A percentile compares a stretch with the other conserved stretches of the same genome.
These are phyloP conservation scores for Prototheca cutis DNA, from an alignment of 163 green algal species.

Conservation along the genomic window DNA sequence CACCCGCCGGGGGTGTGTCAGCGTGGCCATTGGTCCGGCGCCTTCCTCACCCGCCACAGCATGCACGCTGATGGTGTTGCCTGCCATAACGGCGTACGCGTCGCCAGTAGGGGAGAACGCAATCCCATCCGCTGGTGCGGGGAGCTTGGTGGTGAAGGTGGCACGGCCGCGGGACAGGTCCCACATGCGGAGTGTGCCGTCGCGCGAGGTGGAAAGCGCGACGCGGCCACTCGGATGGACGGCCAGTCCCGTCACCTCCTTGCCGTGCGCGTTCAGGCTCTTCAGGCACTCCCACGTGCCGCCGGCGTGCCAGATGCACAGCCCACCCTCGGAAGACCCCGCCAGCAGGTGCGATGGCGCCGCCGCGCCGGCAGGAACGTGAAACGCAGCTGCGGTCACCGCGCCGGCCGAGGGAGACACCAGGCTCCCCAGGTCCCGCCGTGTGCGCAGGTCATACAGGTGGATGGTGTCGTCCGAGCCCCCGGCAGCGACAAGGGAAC, in stretches of 20 bases:
- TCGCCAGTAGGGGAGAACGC: constrained; percentile 36
- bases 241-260: constrained; percentile 45
- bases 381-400: constrained; percentile 61
- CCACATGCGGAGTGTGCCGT: constrained; percentile 70
- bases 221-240: constrained; percentile 62
- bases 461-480: constrained; percentile 76
- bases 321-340: constrained; percentile 54
- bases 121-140: constrained; percentile 40
- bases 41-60: constrained; percentile 19
- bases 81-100: constrained; percentile 41
- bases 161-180: constrained; percentile 62
- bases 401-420: constrained; percentile 70
- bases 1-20: constrained; percentile 33
- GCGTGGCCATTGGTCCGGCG: constrained; percentile 19
- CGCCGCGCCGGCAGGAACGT: constrained; percentile 27
- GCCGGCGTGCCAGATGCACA: constrained; percentile 61
- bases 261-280: constrained; percentile 55
- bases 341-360: constrained; percentile 68
- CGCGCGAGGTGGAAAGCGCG: constrained; percentile 47
- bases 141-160: constrained; percentile 50
- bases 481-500: constrained; percentile 54
- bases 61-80: constrained; percentile 28
- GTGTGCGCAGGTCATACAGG: constrained; percentile 60
- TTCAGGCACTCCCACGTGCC: constrained; percentile 71
- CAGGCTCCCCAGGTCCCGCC: constrained; percentile 63